These are phyloP conservation scores for Heritiera littoralis DNA, from an alignment of 345 rosid species.

Conservation along the genomic window DNA sequence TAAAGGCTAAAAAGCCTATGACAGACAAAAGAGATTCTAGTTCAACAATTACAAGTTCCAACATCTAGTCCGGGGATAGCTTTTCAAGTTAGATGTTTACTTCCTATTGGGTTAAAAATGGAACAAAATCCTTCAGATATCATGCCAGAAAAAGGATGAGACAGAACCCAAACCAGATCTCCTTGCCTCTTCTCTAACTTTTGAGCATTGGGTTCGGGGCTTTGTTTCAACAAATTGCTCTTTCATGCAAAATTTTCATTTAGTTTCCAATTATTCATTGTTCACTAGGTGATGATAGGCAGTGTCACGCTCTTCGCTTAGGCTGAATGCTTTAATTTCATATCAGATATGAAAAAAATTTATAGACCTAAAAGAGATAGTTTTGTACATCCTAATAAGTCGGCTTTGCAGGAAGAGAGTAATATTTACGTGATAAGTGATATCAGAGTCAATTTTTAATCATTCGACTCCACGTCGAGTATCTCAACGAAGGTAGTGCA, in stretches of 20 bases:
- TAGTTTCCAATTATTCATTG: neutral
- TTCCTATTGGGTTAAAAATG: neutral
- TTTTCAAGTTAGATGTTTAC: neutral
- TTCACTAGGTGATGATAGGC: neutral
- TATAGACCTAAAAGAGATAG: too few species aligned
- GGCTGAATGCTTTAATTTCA: too few species aligned
- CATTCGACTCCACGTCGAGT: too few species aligned
- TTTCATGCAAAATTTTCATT: neutral
- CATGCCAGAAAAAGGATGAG: neutral
- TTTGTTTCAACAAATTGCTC: conserved; percentile 3
- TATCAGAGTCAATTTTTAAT: too few species aligned
- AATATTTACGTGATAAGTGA: too few species aligned
- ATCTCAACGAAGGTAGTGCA: too few species aligned
- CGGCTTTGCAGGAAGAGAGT: too few species aligned
- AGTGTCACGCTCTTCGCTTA: too few species aligned
- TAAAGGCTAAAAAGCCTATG: neutral
- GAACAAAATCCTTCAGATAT: neutral
- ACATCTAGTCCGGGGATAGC: neutral
- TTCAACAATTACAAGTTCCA: neutral
- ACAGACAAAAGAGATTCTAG: neutral
- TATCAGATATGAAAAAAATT: too few species aligned
- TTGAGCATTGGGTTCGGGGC: neutral
- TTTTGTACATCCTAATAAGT: too few species aligned
- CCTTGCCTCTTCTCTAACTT: neutral
- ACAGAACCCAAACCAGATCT: neutral